Percentiles rank a stretch among this genome's conserved stretches.
Evolutionary conservation across 768 basidiomycete species (phyloP).

Genomic region (Lentinus tigrinus): DNA sequence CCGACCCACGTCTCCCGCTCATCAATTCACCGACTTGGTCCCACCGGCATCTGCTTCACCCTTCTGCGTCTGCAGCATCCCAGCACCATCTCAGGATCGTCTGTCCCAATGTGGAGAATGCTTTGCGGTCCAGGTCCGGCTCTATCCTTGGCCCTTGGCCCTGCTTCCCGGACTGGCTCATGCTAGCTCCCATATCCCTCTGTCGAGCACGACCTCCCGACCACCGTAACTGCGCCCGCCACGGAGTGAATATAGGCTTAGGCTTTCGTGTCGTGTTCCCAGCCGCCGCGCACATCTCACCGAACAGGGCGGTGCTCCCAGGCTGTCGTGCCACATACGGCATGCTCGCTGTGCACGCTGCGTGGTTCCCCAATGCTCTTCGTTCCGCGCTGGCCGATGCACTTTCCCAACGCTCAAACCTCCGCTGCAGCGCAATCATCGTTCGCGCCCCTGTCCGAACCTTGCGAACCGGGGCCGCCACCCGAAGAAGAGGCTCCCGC

Average conservation of each 20-base stretch:
- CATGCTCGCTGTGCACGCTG: slow-evolving; percentile 16
- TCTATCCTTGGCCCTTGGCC: slow-evolving; percentile 8
- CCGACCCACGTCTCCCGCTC: background rate
- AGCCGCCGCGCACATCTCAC: slow-evolving; percentile 2
- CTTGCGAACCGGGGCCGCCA: background rate
- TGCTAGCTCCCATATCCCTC: background rate
- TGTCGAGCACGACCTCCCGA: background rate
- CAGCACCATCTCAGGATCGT: slow-evolving; percentile 4
- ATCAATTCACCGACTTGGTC: slow-evolving; percentile 13
- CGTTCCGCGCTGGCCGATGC: slow-evolving; percentile 6
- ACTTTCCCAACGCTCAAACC: background rate
- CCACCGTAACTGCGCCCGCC: background rate
- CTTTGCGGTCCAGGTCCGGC: slow-evolving; percentile 7
- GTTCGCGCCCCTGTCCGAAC: background rate
- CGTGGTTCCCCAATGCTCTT: background rate
- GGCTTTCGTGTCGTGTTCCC: background rate
- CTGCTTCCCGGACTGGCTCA: background rate
- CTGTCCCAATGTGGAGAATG: background rate
- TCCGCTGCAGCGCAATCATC: background rate
- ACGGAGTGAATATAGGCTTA: background rate
- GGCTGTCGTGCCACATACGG: slow-evolving; percentile 16
- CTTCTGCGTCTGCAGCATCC: background rate
- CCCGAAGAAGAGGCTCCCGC: background rate
- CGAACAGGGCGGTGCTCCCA: slow-evolving; percentile 12
- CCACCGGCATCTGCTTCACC: background rate